A percentile compares a stretch with the other conserved stretches of the same genome.
These are phyloP conservation scores for Fraxinus baroniana DNA, from an alignment of 305 asterid species.

Conservation along the genomic window DNA sequence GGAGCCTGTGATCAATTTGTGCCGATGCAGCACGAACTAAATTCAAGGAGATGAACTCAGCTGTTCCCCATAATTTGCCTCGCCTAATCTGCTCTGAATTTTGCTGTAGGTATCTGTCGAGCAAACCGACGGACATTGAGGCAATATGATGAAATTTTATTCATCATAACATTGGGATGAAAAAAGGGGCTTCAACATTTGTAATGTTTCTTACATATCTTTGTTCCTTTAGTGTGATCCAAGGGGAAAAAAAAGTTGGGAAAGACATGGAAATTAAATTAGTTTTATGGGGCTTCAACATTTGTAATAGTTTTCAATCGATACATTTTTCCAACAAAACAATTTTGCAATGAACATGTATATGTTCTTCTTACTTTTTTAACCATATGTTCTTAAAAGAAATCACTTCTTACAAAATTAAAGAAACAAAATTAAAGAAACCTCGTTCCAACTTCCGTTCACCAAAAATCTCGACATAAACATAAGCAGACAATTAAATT, in stretches of 20 bases:
- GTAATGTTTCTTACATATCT: neutral
- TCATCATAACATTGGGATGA: neutral
- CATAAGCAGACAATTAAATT: neutral
- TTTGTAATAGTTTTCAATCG: neutral
- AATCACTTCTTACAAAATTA: no score
- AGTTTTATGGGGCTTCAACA: no score
- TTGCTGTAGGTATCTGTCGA: conserved; percentile 28
- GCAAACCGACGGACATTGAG: conserved; percentile 26
- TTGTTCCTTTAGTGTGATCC: neutral
- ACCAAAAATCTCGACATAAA: neutral
- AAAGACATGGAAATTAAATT: neutral
- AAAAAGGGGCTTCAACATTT: neutral
- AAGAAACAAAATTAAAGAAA: neutral
- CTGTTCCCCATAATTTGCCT: neutral
- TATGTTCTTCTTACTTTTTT: neutral
- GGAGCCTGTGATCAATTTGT: neutral
- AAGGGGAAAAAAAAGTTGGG: neutral
- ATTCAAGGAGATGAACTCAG: neutral
- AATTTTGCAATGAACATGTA: neutral
- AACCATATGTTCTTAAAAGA: neutral
- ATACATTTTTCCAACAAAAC: no score
- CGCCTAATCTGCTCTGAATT: neutral
- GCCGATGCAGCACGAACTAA: neutral
- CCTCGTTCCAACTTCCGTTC: no score
- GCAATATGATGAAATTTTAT: conserved; percentile 14